Conservation (phyloP, 352 stramenopile genomes). For the Globisporangium middletonii region DNA sequence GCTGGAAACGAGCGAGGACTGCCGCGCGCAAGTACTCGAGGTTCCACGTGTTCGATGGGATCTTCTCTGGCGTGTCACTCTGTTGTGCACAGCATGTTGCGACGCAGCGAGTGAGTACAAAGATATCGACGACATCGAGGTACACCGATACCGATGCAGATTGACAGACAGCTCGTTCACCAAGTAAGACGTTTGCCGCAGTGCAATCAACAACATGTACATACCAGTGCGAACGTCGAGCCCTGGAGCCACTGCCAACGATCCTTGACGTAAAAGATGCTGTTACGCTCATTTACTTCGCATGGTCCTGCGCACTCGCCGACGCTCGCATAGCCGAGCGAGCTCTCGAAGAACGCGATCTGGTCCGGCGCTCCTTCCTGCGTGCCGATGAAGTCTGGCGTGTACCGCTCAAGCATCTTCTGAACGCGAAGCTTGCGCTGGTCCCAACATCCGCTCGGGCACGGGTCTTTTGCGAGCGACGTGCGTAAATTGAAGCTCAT, state of each 20-base stretch:
- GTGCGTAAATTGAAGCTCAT: conserved; percentile 78
- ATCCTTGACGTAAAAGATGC: conserved; percentile 52
- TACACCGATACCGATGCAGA: not conserved
- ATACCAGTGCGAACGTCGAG: conserved; percentile 57
- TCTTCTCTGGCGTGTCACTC: conserved; percentile 53
- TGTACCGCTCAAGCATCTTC: conserved; percentile 34
- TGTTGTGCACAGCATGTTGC: conserved; percentile 8
- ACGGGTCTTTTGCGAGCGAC: conserved; percentile 53
- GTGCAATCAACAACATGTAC: not conserved
- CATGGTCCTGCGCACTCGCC: conserved; percentile 60
- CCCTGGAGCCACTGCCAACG: conserved; percentile 35
- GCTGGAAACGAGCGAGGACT: conserved; percentile 48
- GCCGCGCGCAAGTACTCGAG: conserved; percentile 55
- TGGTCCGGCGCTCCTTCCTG: conserved; percentile 58
- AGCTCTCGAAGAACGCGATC: conserved; percentile 37
- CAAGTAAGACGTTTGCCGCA: too few relatives aligned
- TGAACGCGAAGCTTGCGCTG: conserved; percentile 36
- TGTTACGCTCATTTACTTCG: conserved; percentile 53
- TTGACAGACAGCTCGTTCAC: not conserved
- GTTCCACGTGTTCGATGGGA: conserved; percentile 59
- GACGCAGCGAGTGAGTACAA: too few relatives aligned
- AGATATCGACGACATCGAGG: not conserved
- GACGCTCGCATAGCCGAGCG: conserved; percentile 33
- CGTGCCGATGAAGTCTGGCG: conserved; percentile 58
- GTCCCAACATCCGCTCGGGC: conserved; percentile 56